Base-by-base conservation (phyloP, 2,329 filamentous ascomycete genomes). In the Sarocladiaceae sp. region DNA sequence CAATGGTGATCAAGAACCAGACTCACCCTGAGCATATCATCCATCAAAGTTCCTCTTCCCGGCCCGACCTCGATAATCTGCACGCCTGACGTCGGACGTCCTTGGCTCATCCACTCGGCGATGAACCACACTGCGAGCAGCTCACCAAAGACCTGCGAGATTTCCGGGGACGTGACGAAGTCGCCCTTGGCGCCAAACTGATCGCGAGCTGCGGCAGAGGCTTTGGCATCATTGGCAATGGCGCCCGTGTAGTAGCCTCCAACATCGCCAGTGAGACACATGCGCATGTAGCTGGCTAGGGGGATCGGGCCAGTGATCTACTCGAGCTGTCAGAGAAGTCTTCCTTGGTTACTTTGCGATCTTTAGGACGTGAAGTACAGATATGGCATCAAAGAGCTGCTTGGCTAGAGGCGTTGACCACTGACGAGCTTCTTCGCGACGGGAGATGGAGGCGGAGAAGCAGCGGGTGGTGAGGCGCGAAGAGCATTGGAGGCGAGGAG, bases 111-210 rank as follows among this genome's bases (percentile, higher is more conserved):
- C 91, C 93, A 98, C 72, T 98, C 93, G 33, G 91, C 83, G 43
- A 97, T 83, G 49, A 95, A 83, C 93, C 93, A 98, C 54, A 98
- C 79, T 4, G 88, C 93, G 46, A 97, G 73, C 21, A 98, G 74
- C 67, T 98, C 93, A 19, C 93, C 93, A 66, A 98, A 98, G 11
- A 97, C 78, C 61, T 97, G 93, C 1, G 90, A 96, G 55, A 98
- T 97, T 65, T 98, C 93, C 0, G 93, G 93, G 0, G 90, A 96
- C 0, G 93, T 98, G 43, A 97, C 84, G 59, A 98, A 98, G 65
- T 98, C 93, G 20, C 93, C 93, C 58, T 88, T 86, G 45, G 78
- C 71, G n/a, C 93, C 93, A 55, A 98, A 98, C 51, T 91, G 90
- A 58, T 96, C 90, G 37, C 82, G 78, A 16, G 76, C 82, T 10